Base-by-base conservation (phyloP, 176 grass and related monocot genomes). In the Bothriochloa decipiens region DNA sequence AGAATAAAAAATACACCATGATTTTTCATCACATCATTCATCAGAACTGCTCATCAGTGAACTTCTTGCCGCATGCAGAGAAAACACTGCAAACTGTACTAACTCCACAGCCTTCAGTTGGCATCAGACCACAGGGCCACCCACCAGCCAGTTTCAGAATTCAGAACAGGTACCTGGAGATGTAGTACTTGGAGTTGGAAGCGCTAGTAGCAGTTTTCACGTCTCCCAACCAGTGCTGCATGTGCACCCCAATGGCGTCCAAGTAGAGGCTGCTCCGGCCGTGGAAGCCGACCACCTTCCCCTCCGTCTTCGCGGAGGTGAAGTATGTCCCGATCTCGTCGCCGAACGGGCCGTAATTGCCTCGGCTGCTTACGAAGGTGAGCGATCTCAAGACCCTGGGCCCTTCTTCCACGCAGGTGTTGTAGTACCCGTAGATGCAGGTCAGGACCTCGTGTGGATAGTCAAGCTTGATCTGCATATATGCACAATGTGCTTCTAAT, bases 231-330 rank as follows among this genome's bases (percentile, higher is more conserved):
- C 93, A 99, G 12, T 96, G 96, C 69, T 96, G 96, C 93, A 92
- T 98, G 40, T 98, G 93, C 43, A 98, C 91, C 1, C 91, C 96
- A 42, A 98, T 91, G 41, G 96, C 91, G 78, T 98, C 93, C 65
- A 98, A 46, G 83, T 89, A 96, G 62, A 73, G n/a, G 42, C 81
- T 84, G 70, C 93, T 92, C 58, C 96, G 82, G 60, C 93, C 96
- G 49, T 98, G 96, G 79, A 98, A 98, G n/a, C 96, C 91, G 11
- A 96, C 93, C 37, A 94, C 89, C 80, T 98, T 98, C 27, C 96
- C 96, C 78, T 91, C 16, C 0, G 89, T 95, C 0, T 84, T 92
- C 2, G 91, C 86, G 2, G 91, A 95, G 49, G 80, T 92, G 87
- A 98, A 98, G 77, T 94, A 95, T 8, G 37, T 63, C 3, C 96